A percentile compares a stretch with the other conserved stretches of the same genome.
Conservation (phyloP, 352 stramenopile genomes). For the Phytophthora pistaciae region DNA sequence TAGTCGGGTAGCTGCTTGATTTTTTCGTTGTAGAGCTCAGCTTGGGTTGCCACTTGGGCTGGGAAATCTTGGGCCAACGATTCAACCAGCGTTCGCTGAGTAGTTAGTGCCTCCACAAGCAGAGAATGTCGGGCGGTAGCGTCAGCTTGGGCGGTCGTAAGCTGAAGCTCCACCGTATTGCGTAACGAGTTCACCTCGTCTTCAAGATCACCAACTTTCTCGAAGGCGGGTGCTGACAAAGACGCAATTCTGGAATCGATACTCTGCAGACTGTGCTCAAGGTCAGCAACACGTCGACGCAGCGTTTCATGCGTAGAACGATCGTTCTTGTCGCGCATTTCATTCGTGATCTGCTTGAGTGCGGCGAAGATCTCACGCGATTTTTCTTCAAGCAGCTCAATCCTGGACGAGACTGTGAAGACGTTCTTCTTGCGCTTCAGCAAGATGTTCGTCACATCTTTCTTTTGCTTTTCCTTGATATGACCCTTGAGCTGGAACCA, state of each 20-base stretch:
- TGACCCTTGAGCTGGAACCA: conserved; percentile 80
- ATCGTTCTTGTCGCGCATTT: conserved; percentile 69
- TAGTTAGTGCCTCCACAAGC: conserved; percentile 34
- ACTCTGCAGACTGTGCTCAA: conserved; percentile 56
- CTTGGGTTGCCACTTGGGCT: conserved; percentile 36
- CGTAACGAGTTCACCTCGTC: conserved; percentile 49
- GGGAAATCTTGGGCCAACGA: conserved; percentile 35
- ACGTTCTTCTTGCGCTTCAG: conserved; percentile 87
- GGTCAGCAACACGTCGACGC: conserved; percentile 62
- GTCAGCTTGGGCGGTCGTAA: conserved; percentile 41
- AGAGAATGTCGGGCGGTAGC: conserved; percentile 39
- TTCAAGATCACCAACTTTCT: conserved; percentile 53
- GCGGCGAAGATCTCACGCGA: conserved; percentile 70
- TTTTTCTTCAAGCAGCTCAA: conserved; percentile 80
- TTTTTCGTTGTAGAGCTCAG: conserved; percentile 51
- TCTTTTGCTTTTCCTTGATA: conserved; percentile 83
- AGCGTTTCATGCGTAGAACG: conserved; percentile 47
- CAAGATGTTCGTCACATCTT: conserved; percentile 76
- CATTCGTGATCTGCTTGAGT: conserved; percentile 69
- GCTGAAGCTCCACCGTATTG: conserved; percentile 42
- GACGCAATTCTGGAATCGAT: conserved; percentile 55
- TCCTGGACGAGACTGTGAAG: conserved; percentile 77
- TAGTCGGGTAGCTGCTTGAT: conserved; percentile 56
- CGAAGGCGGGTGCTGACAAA: conserved; percentile 47
- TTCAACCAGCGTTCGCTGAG: conserved; percentile 46